These are phyloP conservation scores for Cyberlindnera mrakii DNA, from an alignment of 805 yeast genomes.

Conservation along the genomic window DNA sequence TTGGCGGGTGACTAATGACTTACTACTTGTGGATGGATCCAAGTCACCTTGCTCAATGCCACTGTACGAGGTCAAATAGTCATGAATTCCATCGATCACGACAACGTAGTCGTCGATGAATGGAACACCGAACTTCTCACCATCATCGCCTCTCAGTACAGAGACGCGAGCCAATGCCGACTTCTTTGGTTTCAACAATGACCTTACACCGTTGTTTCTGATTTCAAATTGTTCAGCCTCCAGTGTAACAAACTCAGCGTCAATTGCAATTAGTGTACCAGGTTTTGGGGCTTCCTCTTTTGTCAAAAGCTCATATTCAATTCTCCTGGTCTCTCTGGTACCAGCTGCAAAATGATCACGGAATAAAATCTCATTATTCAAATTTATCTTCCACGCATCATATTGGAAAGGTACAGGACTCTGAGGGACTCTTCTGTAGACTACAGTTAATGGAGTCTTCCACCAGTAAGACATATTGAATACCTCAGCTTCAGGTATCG, in stretches of 20 bases:
- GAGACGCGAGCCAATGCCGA: constrained; percentile 85
- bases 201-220: constrained; percentile 62
- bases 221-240: constrained; percentile 77
- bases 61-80: constrained; percentile 83
- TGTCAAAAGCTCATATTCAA: constrained; percentile 66
- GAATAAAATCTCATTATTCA: constrained; percentile 63
- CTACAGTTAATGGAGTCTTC: constrained; percentile 74
- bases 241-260: constrained; percentile 90
- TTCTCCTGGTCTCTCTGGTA: constrained; percentile 47
- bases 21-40: constrained; percentile 58
- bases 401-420: constrained; percentile 40
- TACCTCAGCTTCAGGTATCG: constrained; percentile 71
- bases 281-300: constrained; percentile 63
- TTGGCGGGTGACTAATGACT: constrained; percentile 70
- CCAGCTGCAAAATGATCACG: constrained; percentile 70
- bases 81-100: constrained; percentile 64
- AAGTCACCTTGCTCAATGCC: constrained; percentile 95
- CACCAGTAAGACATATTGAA: constrained; percentile 65
- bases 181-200: constrained; percentile 66
- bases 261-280: constrained; percentile 83
- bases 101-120: constrained; percentile 91
- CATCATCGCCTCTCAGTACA: constrained; percentile 67
- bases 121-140: constrained; percentile 61
- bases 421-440: constrained; percentile 49
- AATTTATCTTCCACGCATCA: constrained; percentile 39